Percentiles rank a stretch among this genome's conserved stretches.
These are phyloP conservation scores for Carex arenaria DNA, from an alignment of 202 grass and related monocot genomes.

Conservation along the genomic window DNA sequence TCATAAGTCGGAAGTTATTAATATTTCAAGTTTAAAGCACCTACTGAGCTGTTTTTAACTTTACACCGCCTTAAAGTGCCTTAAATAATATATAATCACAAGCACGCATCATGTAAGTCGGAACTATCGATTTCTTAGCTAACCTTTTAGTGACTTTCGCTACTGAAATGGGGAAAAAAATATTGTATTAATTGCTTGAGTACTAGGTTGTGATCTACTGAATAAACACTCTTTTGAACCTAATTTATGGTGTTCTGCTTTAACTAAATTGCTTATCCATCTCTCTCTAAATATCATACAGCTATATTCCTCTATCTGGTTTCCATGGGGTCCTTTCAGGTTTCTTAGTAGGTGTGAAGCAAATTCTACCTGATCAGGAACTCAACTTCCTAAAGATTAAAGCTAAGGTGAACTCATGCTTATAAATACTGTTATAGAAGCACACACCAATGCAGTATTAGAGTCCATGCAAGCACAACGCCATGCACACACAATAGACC, in stretches of 20 bases:
- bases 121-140: not conserved
- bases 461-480: not conserved
- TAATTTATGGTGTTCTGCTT: not conserved
- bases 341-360: conserved; percentile 87
- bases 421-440: not conserved
- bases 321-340: conserved; percentile 92
- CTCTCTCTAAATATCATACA: conserved; percentile 34
- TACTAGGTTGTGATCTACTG: not conserved
- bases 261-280: not conserved
- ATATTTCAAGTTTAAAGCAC: not conserved
- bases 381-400: conserved; percentile 81
- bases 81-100: not conserved
- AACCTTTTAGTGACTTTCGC: not conserved
- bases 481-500: not conserved
- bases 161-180: not conserved
- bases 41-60: not conserved
- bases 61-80: not conserved
- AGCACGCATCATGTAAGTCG: not conserved
- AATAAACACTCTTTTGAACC: not conserved
- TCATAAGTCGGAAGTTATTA: not conserved
- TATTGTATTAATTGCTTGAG: not conserved
- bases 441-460: not conserved
- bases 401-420: conserved; percentile 53
- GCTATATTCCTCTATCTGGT: conserved; percentile 86
- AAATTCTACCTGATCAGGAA: conserved; percentile 92